Percentiles rank a stretch among this genome's conserved stretches.
These are phyloP conservation scores for Cladosporium sp. DNA, from an alignment of 2,329 filamentous ascomycete genomes.

Conservation along the genomic window DNA sequence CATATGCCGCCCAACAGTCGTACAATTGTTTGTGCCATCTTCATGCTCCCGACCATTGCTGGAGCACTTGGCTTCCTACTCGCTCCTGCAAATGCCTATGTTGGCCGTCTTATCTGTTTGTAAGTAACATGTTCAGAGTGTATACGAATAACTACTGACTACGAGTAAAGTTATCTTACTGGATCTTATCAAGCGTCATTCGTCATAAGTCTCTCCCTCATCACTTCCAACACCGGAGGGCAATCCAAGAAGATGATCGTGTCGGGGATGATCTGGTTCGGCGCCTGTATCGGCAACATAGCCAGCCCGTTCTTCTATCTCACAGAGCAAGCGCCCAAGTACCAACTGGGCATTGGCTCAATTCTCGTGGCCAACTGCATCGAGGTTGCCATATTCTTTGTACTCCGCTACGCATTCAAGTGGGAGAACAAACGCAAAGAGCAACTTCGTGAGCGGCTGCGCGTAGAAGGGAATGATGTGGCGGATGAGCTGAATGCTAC, in stretches of 20 bases:
- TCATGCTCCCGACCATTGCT: too few relatives aligned
- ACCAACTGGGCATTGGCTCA: conserved; percentile 26
- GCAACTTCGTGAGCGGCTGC: neutral
- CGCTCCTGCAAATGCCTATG: too few relatives aligned
- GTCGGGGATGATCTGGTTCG: conserved; percentile 3
- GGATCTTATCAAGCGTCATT: conserved; percentile 52
- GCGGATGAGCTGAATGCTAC: conserved; percentile 2
- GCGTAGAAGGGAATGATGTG: neutral
- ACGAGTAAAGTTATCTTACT: too few relatives aligned
- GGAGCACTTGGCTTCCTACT: too few relatives aligned
- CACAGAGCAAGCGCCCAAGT: conserved; percentile 48
- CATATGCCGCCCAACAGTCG: conserved; percentile 22
- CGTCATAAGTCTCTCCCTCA: conserved; percentile 44
- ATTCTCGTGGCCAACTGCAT: conserved; percentile 4
- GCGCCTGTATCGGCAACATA: conserved; percentile 51
- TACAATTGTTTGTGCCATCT: conserved; percentile 17
- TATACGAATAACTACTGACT: too few relatives aligned
- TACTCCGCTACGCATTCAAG: conserved; percentile 2
- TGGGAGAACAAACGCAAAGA: conserved; percentile 6
- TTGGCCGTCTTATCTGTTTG: too few relatives aligned
- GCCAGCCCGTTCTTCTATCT: conserved; percentile 61
- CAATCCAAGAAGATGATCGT: conserved; percentile 8
- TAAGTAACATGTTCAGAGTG: too few relatives aligned
- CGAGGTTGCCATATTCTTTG: neutral
- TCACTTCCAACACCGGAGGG: conserved; percentile 46